Base-by-base conservation (phyloP, 441 rosid species). In the Croton setiger region DNA sequence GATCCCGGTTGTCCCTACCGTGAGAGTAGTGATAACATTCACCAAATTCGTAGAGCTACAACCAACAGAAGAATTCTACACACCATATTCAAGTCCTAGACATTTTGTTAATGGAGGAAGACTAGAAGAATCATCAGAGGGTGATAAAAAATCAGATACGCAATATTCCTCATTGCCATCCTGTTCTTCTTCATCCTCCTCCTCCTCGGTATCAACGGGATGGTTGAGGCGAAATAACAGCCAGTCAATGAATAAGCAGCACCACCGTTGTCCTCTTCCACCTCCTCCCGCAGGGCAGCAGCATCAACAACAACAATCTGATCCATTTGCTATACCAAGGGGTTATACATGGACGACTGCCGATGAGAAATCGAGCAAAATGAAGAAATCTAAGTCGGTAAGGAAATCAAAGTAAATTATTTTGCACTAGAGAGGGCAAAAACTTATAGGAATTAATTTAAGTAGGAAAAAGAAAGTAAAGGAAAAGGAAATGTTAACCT, bases 1-100 rank as follows among this genome's bases (percentile, higher is more conserved):
- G 0, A 91, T 89, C 66, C 98, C 98, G 64, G 97, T 93, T 75
- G 89, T 93, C 18, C 97, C 98, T 0, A 89, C 98, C 0, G 97
- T 93, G 72, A 86, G 92, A 67, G 93, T 91, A 72, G 91, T 93
- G 64, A 84, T 93, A 41, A 88, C 98, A 1, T 93, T 93, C 83
- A 89, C 90, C 7, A 93, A 91, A 70, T 93, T 91, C 55, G 79
- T 86, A 6, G 88, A 87, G 64, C 88, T 91, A 13, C 92, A 51
- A 48, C 80, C 97, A 3, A 68, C 81, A 1, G 97, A 93, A 12
- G 79, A 86, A 36, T 93, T 91, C 81, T 84, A 76, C 82, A 89
- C 98, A 39, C 98, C 98, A 4, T 71, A 83, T 2, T 88, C 97
- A 35, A 93, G 97, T 64, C 97, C 98, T 4, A 77, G 82, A 23